Conservation (phyloP, 495 filamentous ascomycete species). For the Schizothecium vesticola region DNA sequence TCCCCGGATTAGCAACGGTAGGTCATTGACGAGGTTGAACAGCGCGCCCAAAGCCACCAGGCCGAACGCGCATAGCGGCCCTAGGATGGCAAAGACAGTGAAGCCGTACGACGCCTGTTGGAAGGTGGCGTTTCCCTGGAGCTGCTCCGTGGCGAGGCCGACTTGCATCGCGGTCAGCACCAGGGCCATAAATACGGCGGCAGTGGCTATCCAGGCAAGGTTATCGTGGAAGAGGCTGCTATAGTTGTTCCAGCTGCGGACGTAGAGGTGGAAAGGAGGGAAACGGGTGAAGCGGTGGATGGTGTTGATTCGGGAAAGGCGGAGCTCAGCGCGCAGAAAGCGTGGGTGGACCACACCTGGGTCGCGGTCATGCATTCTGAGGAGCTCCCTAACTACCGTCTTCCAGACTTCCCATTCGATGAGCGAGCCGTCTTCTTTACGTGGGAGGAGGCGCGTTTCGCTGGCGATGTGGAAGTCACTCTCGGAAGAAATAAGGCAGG, state of each 20-base stretch:
- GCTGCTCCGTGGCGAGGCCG: conserved; percentile 39
- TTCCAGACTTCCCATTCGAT: conserved; percentile 20
- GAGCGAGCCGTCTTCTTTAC: background rate
- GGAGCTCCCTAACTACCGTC: conserved; percentile 7
- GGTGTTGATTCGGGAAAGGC: conserved; percentile 37
- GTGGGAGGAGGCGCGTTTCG: conserved; percentile 29
- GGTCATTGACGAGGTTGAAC: conserved; percentile 3
- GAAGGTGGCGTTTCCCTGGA: conserved; percentile 38
- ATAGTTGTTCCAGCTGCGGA: conserved; percentile 29
- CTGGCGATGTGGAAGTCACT: conserved; percentile 37
- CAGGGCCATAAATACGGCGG: conserved; percentile 49
- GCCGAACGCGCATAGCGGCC: conserved; percentile 14
- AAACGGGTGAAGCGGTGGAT: conserved; percentile 21
- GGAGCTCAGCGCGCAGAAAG: too few relatives aligned
- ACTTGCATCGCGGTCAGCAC: conserved; percentile 57
- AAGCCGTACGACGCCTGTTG: conserved; percentile 46
- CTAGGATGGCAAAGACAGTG: conserved; percentile 44
- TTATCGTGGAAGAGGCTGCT: conserved; percentile 41
- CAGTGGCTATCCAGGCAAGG: conserved; percentile 39
- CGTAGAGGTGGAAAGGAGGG: conserved; percentile 14
- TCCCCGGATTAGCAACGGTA: conserved; percentile 3
- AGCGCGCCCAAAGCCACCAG: background rate
- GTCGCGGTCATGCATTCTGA: conserved; percentile 17
- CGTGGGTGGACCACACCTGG: conserved; percentile 30
- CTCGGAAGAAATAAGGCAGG: conserved; percentile 30